Evolutionary conservation across 2,329 filamentous ascomycete genomes (phyloP).

Genomic region (Thielaviopsis euricoi): DNA sequence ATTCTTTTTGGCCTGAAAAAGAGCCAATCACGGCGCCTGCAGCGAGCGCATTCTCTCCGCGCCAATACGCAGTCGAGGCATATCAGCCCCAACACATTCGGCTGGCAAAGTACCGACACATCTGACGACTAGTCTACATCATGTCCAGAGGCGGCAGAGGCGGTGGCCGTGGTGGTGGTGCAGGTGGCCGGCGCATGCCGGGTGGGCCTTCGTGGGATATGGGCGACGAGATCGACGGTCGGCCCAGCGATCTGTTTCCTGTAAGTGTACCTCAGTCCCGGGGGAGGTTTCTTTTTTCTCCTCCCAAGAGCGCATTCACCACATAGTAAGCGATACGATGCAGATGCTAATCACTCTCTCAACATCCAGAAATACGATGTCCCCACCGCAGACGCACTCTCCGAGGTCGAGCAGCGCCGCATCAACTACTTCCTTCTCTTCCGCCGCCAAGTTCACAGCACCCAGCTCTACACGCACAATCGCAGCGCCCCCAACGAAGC

Average conservation of each 20-base stretch:
- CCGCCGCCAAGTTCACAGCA: slow-evolving; percentile 38
- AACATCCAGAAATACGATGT: slow-evolving; percentile 30
- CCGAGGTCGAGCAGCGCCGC: slow-evolving; percentile 27
- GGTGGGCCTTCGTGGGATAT: slow-evolving; percentile 35
- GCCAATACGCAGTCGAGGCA: neutral
- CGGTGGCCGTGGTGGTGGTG: slow-evolving; percentile 32
- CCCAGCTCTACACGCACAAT: slow-evolving; percentile 39
- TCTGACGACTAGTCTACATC: neutral
- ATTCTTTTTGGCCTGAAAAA: neutral
- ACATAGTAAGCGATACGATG: neutral
- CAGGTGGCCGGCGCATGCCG: slow-evolving; percentile 28
- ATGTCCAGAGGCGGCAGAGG: slow-evolving; percentile 18
- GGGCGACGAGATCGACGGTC: slow-evolving; percentile 37
- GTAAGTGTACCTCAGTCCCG: slow-evolving; percentile 20
- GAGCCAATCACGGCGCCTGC: neutral
- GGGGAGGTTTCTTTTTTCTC: neutral
- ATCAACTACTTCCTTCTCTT: slow-evolving; percentile 37
- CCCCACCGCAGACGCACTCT: slow-evolving; percentile 28
- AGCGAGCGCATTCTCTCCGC: neutral
- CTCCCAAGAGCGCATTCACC: neutral
- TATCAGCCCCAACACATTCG: neutral
- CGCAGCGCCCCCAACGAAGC: slow-evolving; percentile 27
- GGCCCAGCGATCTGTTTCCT: slow-evolving; percentile 43
- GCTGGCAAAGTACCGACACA: neutral
- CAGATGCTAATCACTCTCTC: neutral